Conservation (phyloP, 768 basidiomycete species). For the Boletus huronensis region DNA sequence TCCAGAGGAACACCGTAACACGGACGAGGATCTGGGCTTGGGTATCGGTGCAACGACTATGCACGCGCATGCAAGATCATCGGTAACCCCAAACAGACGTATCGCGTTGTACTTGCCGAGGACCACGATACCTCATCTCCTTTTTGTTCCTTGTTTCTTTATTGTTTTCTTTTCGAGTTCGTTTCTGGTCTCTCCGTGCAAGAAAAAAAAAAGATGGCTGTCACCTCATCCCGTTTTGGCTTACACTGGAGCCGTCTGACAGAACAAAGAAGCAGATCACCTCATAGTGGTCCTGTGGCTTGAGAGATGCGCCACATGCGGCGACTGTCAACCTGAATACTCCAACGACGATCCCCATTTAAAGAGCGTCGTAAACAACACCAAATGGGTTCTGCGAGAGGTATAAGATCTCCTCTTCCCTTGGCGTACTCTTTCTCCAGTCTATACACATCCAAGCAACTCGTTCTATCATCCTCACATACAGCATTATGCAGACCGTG, state of each 20-base stretch:
- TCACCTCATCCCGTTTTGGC: no score
- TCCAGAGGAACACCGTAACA: neutral
- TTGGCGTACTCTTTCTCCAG: neutral
- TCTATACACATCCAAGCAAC: neutral
- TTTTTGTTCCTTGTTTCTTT: neutral
- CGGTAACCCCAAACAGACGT: neutral
- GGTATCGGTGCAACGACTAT: neutral
- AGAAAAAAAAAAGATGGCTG: no score
- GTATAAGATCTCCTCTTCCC: neutral
- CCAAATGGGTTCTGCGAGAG: neutral
- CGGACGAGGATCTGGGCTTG: no score
- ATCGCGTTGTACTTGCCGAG: neutral
- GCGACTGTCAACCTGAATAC: neutral
- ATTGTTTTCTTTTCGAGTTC: no score
- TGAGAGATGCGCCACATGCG: neutral
- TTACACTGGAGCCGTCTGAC: no score
- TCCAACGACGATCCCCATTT: no score
- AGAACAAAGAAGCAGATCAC: no score
- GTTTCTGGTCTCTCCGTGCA: no score
- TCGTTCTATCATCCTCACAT: neutral
- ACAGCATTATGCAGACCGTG: constrained; percentile 20
- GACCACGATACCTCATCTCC: neutral
- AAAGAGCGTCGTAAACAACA: neutral
- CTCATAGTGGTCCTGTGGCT: no score
- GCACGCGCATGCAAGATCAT: neutral